Conservation (phyloP, 2,329 filamentous ascomycete species). For the Trichoderma harzianum region DNA sequence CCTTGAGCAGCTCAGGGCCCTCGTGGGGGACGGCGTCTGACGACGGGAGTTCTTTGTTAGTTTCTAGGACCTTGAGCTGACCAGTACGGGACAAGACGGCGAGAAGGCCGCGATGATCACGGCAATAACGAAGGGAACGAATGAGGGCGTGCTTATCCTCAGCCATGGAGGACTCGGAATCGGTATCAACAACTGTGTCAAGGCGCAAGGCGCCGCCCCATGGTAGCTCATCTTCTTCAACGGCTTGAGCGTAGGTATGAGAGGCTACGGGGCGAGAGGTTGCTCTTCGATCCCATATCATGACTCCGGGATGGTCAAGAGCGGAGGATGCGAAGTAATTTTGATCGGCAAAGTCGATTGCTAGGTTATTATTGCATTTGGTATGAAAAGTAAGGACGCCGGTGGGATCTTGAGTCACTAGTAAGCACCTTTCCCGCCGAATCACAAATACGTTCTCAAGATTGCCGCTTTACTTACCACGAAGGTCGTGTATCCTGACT, state of each 20-base stretch:
- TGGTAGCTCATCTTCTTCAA: conserved; percentile 59
- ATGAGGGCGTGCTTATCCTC: conserved; percentile 60
- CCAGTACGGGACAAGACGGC: conserved; percentile 61
- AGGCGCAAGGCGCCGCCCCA: conserved; percentile 61
- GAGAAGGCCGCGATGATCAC: conserved; percentile 58
- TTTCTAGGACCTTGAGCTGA: conserved; percentile 60
- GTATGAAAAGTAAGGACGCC: conserved; percentile 60
- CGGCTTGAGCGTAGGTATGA: conserved; percentile 52
- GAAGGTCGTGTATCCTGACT: conserved; percentile 72
- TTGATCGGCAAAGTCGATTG: conserved; percentile 74
- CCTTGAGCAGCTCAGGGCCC: conserved; percentile 57
- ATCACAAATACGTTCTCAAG: background rate
- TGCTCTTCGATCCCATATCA: conserved; percentile 75
- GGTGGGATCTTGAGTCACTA: conserved; percentile 41
- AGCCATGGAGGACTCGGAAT: conserved; percentile 46
- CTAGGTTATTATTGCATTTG: conserved; percentile 66
- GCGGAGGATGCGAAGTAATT: conserved; percentile 84
- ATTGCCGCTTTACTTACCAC: conserved; percentile 49
- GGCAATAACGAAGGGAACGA: conserved; percentile 60
- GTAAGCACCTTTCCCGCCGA: background rate
- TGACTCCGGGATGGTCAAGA: conserved; percentile 68
- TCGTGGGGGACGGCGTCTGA: conserved; percentile 36
- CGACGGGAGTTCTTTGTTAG: conserved; percentile 51
- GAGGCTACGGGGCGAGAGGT: conserved; percentile 51
- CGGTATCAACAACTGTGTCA: conserved; percentile 54